Base-by-base conservation (phyloP, 495 filamentous ascomycete genomes). In the Aspergillus olivimuriae region DNA sequence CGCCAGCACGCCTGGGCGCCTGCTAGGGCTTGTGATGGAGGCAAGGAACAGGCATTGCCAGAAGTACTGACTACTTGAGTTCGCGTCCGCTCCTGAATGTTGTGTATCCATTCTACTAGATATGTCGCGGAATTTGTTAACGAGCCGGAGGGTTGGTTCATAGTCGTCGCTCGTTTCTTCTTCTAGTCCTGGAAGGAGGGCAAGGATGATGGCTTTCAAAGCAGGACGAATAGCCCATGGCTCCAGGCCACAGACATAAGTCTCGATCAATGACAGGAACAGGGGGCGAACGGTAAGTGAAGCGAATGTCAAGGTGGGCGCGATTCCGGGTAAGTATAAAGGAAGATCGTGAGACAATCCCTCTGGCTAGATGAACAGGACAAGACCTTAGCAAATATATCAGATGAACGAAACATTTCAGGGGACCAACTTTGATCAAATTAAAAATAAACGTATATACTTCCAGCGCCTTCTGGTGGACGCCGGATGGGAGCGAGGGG, bases 41-140 rank as follows among this genome's bases (percentile, higher is more conserved):
- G 89, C 88, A 28, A 97, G 72, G 51, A 99, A 95, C 50, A 99
- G 84, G 62, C 87, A 95, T 68, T 99, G 92, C 92, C 92, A 99
- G 59, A 95, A 99, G 59, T 89, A 94, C 51, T 89, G 86, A 40
- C 90, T 86, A 20, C 79, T 82, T 8, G 72, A 65, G 11, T 73
- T 75, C 38, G 67, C 64, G n/a, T 74, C 63, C 2, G 73, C 72
- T 8, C 70, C 65, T 16, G 70, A 63, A 36, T 49, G 56, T 33
- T 55, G 52, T 21, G 60, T 66, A 32, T 71, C 63, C 46, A 70
- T 63, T 11, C 70, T 67, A 3, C 75, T 76, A 17, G 89, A 76
- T 9, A 80, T 78, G 54, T 73, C 66, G 51, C 84, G 87, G 51
- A 97, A 81, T 36, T 75, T 81, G 50, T 92, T 86, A 18, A 96